Percentiles rank a stretch among this genome's conserved stretches.
phyloP scores from a whole-genome alignment of 2,329 filamentous ascomycete species.

The Claviceps digitariae region DNA sequence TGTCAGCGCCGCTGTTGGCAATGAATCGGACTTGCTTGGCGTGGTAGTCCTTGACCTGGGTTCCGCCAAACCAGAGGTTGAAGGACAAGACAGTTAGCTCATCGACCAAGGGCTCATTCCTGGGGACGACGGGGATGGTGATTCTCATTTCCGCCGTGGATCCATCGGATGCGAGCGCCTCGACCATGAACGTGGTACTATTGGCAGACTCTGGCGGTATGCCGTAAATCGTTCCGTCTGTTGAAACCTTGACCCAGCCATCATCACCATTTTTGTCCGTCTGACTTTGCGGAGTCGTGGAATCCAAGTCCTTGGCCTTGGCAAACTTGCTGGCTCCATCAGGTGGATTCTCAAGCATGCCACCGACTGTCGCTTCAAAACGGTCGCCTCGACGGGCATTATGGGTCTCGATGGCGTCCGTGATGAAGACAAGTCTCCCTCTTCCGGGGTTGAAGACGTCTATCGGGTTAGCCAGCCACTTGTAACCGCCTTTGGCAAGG shows the following conservation, averaged over 20 bases:
- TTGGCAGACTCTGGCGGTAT: slow-evolving; percentile 13
- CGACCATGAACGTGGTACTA: slow-evolving; percentile 14
- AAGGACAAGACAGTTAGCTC: slow-evolving; percentile 22
- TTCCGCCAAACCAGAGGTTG: slow-evolving; percentile 28
- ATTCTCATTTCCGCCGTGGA: slow-evolving; percentile 15
- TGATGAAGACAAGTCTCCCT: slow-evolving; percentile 17
- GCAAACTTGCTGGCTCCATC: slow-evolving; percentile 15
- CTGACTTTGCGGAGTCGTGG: neutral
- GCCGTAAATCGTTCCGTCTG: slow-evolving; percentile 22
- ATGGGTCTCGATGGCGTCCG: slow-evolving; percentile 16
- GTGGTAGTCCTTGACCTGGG: slow-evolving; percentile 22
- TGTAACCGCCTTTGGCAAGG: slow-evolving; percentile 22
- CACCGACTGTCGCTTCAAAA: slow-evolving; percentile 19
- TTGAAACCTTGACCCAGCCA: slow-evolving; percentile 19
- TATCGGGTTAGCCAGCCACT: slow-evolving; percentile 21
- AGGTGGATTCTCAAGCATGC: slow-evolving; percentile 18
- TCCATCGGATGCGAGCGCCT: slow-evolving; percentile 14
- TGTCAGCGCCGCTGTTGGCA: slow-evolving; percentile 16
- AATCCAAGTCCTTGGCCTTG: slow-evolving; percentile 8
- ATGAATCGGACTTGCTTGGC: slow-evolving; percentile 25
- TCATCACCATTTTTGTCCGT: too few relatives aligned
- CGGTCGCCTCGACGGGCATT: slow-evolving; percentile 22
- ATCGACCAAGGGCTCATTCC: slow-evolving; percentile 17
- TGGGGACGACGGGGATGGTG: slow-evolving; percentile 18
- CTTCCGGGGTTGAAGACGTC: slow-evolving; percentile 14